These are phyloP conservation scores for Debaryomycetaceae sp. DNA, from an alignment of 1,139 yeast species.

Conservation along the genomic window DNA sequence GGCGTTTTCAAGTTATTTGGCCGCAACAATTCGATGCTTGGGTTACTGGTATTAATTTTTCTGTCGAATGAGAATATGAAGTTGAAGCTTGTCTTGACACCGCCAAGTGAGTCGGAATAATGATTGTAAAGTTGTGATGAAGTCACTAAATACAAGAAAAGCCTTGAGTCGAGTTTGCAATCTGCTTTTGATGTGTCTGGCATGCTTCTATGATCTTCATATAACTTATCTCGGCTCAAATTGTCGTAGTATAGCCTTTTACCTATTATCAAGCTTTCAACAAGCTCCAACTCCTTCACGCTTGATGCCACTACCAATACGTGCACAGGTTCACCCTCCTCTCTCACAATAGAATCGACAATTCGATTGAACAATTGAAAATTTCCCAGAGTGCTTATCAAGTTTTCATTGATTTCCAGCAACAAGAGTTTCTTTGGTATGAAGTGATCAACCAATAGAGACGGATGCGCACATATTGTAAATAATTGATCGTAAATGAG, in stretches of 20 bases:
- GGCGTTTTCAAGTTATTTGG: constrained; percentile 25
- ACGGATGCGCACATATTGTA: constrained; percentile 60
- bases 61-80: constrained; percentile 61
- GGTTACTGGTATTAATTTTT: constrained; percentile 40
- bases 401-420: constrained; percentile 58
- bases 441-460: constrained; percentile 68
- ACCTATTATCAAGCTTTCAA: constrained; percentile 67
- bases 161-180: constrained; percentile 3
- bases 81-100: constrained; percentile 28
- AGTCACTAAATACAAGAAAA: constrained; percentile 34
- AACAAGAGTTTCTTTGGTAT: constrained; percentile 65
- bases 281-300: constrained; percentile 64
- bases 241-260: constrained; percentile 55
- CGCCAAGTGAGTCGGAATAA: constrained; percentile 25
- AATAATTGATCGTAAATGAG: constrained; percentile 50
- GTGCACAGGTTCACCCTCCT: constrained; percentile 16
- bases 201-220: constrained; percentile 32
- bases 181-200: constrained; percentile 6
- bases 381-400: constrained; percentile 57
- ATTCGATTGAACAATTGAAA: constrained; percentile 52
- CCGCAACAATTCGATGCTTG: constrained; percentile 37
- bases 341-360: constrained; percentile 30
- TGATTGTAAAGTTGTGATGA: constrained; percentile 40
- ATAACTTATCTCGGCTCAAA: constrained; percentile 58
- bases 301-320: constrained; percentile 58